phyloP scores from a whole-genome alignment of 1,139 yeast genomes.

The Geotrichum bryndzae region DNA sequence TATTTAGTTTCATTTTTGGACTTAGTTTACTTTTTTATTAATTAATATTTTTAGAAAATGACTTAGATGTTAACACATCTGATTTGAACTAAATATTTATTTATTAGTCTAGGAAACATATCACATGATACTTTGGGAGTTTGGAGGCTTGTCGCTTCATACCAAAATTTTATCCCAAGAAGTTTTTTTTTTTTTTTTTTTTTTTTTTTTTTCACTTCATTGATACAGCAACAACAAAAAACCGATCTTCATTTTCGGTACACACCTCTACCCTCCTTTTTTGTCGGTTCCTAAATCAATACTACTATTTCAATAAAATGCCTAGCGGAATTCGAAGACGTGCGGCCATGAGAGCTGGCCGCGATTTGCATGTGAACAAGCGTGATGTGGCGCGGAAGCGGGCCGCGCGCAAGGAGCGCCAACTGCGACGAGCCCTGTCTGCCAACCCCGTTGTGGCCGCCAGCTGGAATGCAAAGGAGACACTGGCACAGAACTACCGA shows the following conservation, averaged over 20 bases:
- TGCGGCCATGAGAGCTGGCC: constrained; percentile 63
- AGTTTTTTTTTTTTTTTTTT: not conserved
- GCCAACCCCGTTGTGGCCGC: constrained; percentile 74
- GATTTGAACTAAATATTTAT: not conserved
- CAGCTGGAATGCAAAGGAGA: constrained; percentile 80
- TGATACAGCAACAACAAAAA: not conserved
- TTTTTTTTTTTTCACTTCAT: not conserved
- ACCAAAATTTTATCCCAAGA: not conserved
- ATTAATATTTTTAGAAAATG: too few species aligned
- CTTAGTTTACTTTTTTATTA: too few species aligned
- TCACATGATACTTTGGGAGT: not conserved
- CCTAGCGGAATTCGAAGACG: constrained; percentile 67
- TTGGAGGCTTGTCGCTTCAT: not conserved
- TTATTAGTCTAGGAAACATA: not conserved
- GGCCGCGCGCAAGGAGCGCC: constrained; percentile 3
- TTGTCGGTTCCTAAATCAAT: not conserved
- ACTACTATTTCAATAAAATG: constrained; percentile 22
- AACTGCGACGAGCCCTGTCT: constrained; percentile 13
- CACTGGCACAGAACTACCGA: constrained; percentile 71
- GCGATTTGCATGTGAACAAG: constrained; percentile 15
- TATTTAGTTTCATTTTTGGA: not conserved
- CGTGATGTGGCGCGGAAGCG: constrained; percentile 8
- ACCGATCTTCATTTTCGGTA: not conserved
- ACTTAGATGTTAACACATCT: not conserved
- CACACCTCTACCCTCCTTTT: not conserved